phyloP scores from a whole-genome alignment of 495 filamentous ascomycete species.

The Lindgomyces ingoldianus region DNA sequence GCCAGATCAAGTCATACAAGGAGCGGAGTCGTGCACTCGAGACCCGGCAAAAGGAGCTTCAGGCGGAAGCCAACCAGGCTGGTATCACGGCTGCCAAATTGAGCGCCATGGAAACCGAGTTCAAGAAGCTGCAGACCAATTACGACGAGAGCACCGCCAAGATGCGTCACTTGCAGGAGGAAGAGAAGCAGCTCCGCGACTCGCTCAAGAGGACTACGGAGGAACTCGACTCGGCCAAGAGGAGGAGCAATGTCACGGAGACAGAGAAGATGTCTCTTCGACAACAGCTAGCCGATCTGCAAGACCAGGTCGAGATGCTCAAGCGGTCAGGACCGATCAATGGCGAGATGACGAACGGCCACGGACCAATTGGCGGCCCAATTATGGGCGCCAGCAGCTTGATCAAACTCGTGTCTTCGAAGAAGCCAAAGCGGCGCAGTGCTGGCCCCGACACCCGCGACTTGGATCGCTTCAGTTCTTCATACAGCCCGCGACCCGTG shows the following conservation, averaged over 20 bases:
- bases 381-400: too few species aligned
- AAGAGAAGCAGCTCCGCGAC: constrained; percentile 79
- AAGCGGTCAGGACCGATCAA: constrained; percentile 67
- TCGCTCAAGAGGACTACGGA: constrained; percentile 71
- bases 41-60: constrained; percentile 85
- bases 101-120: constrained; percentile 86
- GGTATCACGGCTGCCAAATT: constrained; percentile 90
- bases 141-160: constrained; percentile 84
- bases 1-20: constrained; percentile 92
- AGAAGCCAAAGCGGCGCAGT: constrained; percentile 95
- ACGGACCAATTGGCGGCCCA: constrained; percentile 61
- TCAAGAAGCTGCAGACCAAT: constrained; percentile 82
- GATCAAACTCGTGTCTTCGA: constrained; percentile 94
- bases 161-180: constrained; percentile 90
- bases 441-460: constrained; percentile 85
- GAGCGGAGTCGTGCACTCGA: constrained; percentile 89
- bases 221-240: constrained; percentile 74
- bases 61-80: constrained; percentile 94
- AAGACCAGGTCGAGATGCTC: constrained; percentile 88
- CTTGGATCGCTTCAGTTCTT: constrained; percentile 80
- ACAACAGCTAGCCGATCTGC: constrained; percentile 83
- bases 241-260: constrained; percentile 69
- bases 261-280: constrained; percentile 79
- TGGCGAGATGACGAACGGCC: constrained; percentile 72
- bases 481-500: constrained; percentile 91